A percentile compares a stretch with the other conserved stretches of the same genome.
Evolutionary conservation across 2,329 filamentous ascomycete genomes (phyloP).

Genomic region (Talaromyces sp.): DNA sequence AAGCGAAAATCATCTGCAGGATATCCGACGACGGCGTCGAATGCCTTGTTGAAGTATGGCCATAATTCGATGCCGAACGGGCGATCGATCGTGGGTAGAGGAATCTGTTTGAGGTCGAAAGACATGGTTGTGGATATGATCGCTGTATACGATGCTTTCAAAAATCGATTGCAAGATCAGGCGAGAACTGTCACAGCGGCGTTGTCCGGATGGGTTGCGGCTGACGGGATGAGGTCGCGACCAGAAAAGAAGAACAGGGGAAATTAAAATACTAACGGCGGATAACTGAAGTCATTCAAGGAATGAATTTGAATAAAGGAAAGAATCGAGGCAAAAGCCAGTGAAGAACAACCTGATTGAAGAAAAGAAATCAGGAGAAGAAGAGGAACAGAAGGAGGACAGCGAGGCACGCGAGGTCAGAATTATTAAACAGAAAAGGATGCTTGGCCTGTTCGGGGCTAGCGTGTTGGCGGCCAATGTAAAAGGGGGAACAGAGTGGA

Average conservation of each 20-base stretch:
- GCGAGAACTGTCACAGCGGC: neutral
- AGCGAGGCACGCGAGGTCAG: slow-evolving; percentile 38
- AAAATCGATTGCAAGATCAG: neutral
- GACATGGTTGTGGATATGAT: slow-evolving; percentile 42
- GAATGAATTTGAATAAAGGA: neutral
- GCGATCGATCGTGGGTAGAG: slow-evolving; percentile 78
- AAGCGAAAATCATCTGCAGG: slow-evolving; percentile 84
- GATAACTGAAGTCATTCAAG: neutral
- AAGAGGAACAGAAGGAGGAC: slow-evolving; percentile 21
- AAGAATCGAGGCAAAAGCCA: slow-evolving; percentile 9
- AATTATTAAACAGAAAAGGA: neutral
- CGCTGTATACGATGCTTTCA: neutral
- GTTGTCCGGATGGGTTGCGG: slow-evolving; percentile 4
- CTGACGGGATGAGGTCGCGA: slow-evolving; percentile 2
- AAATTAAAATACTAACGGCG: slow-evolving; percentile 6
- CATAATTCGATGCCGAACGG: slow-evolving; percentile 89
- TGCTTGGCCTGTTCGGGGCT: neutral
- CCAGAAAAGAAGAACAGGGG: neutral
- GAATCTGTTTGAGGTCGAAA: slow-evolving; percentile 46
- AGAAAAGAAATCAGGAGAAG: slow-evolving; percentile 20
- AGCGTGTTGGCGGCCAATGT: neutral
- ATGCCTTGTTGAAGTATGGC: slow-evolving; percentile 90
- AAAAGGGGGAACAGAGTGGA: slow-evolving; percentile 12
- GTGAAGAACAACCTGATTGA: slow-evolving; percentile 20
- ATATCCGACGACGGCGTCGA: slow-evolving; percentile 72